Conservation (phyloP, 2,329 filamentous ascomycete genomes). For the Mariannaea elegans region DNA sequence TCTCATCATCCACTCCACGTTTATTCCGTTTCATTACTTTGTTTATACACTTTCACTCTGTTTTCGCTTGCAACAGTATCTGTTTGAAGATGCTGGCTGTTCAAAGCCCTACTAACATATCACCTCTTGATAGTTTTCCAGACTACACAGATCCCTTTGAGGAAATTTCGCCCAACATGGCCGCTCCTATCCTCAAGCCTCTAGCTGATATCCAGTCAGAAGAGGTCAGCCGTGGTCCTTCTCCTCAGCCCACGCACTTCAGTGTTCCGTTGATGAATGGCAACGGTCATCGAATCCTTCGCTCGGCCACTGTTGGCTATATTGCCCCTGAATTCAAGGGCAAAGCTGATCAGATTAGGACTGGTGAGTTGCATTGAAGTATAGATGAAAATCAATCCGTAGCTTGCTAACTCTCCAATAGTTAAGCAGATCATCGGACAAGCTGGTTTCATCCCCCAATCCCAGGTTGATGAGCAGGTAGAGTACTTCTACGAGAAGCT, state of each 20-base stretch:
- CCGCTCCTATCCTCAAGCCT: conserved; percentile 50
- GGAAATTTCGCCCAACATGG: conserved; percentile 43
- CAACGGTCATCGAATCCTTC: conserved; percentile 77
- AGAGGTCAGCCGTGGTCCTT: conserved; percentile 71
- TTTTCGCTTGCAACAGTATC: conserved; percentile 21
- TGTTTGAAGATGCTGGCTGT: conserved; percentile 49
- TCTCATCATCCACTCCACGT: conserved; percentile 18
- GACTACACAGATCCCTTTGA: conserved; percentile 54
- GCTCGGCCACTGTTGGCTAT: conserved; percentile 92
- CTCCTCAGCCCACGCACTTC: conserved; percentile 88
- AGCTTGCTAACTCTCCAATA: conserved; percentile 44
- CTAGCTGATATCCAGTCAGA: conserved; percentile 52
- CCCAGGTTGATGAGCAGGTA: conserved; percentile 85
- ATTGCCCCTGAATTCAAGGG: conserved; percentile 93
- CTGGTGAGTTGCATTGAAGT: conserved; percentile 60
- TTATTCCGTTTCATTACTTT: conserved; percentile 16
- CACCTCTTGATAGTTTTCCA: conserved; percentile 53
- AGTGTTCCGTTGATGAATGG: conserved; percentile 69
- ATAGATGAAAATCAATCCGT: not conserved
- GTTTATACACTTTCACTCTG: conserved; percentile 21
- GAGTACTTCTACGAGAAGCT: conserved; percentile 98
- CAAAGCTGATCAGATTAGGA: conserved; percentile 89
- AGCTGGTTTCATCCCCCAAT: conserved; percentile 85
- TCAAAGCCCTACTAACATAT: conserved; percentile 51
- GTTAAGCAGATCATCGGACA: conserved; percentile 83